A percentile compares a stretch with the other conserved stretches of the same genome.
phyloP scores from a whole-genome alignment of 1,139 yeast genomes.

The Yamadazyma pseudoaaseri region DNA sequence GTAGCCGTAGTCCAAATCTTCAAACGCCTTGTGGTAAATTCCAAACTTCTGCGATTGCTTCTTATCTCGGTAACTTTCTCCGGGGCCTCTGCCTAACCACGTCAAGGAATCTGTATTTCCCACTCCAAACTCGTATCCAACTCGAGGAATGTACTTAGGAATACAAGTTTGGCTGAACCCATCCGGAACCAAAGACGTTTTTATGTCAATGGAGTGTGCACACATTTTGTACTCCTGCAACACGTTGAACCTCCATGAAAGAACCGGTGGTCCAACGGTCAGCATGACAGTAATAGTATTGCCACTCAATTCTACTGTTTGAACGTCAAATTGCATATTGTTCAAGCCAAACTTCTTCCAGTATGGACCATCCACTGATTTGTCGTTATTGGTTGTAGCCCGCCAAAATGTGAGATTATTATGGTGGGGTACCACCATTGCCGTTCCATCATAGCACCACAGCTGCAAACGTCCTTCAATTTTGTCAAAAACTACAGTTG shows the following conservation, averaged over 20 bases:
- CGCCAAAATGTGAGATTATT: constrained; percentile 24
- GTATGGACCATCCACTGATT: constrained; percentile 15
- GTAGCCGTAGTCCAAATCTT: constrained; percentile 20
- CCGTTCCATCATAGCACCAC: background rate
- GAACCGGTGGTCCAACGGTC: constrained; percentile 14
- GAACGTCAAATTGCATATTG: constrained; percentile 9
- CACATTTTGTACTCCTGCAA: constrained; percentile 10
- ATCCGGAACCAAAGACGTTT: constrained; percentile 6
- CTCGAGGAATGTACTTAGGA: constrained; percentile 15
- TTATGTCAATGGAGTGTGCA: constrained; percentile 8
- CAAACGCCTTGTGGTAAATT: constrained; percentile 12
- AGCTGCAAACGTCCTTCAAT: constrained; percentile 5
- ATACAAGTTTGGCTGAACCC: constrained; percentile 8
- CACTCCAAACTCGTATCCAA: constrained; percentile 17
- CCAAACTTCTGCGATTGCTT: constrained; percentile 25
- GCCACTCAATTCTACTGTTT: constrained; percentile 5
- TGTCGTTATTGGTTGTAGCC: constrained; percentile 31
- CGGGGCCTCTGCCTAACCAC: constrained; percentile 35
- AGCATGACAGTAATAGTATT: constrained; percentile 4
- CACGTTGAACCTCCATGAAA: constrained; percentile 16
- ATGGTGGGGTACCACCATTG: background rate
- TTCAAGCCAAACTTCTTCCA: constrained; percentile 16
- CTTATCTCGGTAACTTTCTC: constrained; percentile 32
- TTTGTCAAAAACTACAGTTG: constrained; percentile 5
- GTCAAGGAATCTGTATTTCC: constrained; percentile 14